Percentiles rank a stretch among this genome's conserved stretches.
These are phyloP conservation scores for Exophiala aquamarina DNA, from an alignment of 2,329 filamentous ascomycete genomes.

Conservation along the genomic window DNA sequence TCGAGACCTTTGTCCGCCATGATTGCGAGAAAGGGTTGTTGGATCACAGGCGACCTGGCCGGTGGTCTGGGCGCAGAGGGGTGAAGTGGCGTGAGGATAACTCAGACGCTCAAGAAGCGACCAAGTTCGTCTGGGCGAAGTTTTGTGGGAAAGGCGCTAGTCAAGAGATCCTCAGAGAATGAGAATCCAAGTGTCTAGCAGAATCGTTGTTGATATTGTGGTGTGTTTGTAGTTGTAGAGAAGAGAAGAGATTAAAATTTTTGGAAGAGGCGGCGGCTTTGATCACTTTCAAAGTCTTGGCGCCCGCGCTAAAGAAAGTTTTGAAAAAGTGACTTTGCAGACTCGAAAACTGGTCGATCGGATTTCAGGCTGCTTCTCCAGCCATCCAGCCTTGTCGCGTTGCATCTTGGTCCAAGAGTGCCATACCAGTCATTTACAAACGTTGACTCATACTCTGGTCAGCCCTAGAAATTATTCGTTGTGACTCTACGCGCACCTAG, in stretches of 20 bases:
- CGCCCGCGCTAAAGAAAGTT: constrained; percentile 10
- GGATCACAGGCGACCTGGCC: constrained; percentile 73
- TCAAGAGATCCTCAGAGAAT: constrained; percentile 21
- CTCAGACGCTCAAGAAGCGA: constrained; percentile 21
- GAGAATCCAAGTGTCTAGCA: constrained; percentile 28
- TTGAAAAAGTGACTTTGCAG: constrained; percentile 1
- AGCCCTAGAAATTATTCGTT: background rate
- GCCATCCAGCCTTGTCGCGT: constrained; percentile 16
- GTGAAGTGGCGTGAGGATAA: constrained; percentile 25
- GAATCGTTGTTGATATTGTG: constrained; percentile 12
- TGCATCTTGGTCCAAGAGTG: constrained; percentile 1
- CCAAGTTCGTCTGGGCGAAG: constrained; percentile 16
- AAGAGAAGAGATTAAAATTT: constrained; percentile 18
- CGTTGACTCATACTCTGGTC: background rate
- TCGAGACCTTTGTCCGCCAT: constrained; percentile 99
- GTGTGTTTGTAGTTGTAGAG: constrained; percentile 12
- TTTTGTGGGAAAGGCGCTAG: constrained; percentile 12
- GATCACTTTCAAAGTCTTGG: constrained; percentile 12
- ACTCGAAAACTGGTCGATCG: too few species aligned
- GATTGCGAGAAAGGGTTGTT: constrained; percentile 68
- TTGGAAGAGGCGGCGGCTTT: constrained; percentile 6
- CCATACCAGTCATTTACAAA: background rate
- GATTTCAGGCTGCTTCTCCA: background rate
- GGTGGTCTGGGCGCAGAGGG: constrained; percentile 57
- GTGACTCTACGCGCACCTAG: background rate